Evolutionary conservation across 495 filamentous ascomycete genomes (phyloP), one percentile per base, ranked within the genome.

Genomic region (Monascus purpureus): DNA sequence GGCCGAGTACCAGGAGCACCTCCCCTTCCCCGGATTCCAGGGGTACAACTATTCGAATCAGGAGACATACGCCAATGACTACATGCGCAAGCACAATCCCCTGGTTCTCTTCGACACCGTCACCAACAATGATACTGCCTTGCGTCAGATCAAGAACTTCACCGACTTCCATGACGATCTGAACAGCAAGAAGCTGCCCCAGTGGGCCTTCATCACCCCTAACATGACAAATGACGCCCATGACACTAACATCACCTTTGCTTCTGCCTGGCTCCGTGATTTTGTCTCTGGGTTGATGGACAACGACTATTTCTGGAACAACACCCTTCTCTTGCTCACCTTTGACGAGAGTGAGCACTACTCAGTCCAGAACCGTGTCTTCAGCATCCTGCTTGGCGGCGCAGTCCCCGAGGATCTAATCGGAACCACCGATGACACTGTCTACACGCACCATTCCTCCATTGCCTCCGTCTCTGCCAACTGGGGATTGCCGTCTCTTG

Each of bases 31-130:
- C 13, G 73, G 72, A 12, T 77, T 64, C 48, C 47, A 61, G 29
- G 70, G 63, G 15, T 52, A 46, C 20, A 65, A 59, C 24, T 50
- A 50, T 14, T 41, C 43, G 28, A 68, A 75, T 44, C 58, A 59
- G 36, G 16, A 44, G 28, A 47, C 47, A 12, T 48, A 53, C 17
- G 53, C 50, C 11, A 69, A 73, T 28, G 59, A 64, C 43, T 78
- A 78, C 40, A 71, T 76, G 5, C 60, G 74, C 20, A 78, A 77
- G 49, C 74, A 77, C 48, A 75, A 73, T 47, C 72, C 70, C 2
- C 45, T 64, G 11, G 49, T 72, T 14, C 53, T 60, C 30, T 69
- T 55, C 33, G 62, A 70, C 39, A 54, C 50, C 24, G 59, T 71
- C 17, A 52, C 61, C 15, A 47, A 41, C 25, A 53, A 60, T 29